Evolutionary conservation across 768 basidiomycete genomes (phyloP).

Genomic region (Kwoniella mangroviensis): DNA sequence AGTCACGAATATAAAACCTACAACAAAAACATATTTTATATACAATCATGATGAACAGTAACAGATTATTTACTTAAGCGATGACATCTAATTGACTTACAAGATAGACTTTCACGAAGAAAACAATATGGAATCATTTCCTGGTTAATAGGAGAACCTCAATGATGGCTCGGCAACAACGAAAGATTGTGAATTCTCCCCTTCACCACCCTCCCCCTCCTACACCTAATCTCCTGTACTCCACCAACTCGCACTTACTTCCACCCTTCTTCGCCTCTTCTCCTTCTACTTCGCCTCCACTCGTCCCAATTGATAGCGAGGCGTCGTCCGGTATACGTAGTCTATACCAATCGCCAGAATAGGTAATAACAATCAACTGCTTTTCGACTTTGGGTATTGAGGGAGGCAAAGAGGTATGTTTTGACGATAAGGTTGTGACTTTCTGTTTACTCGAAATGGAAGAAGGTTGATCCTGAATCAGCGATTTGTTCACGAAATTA

Average conservation of each 20-base stretch:
- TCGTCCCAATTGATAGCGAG: neutral
- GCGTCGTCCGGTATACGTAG: slow-evolving; percentile 48
- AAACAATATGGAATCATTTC: too few species aligned
- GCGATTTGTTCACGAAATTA: slow-evolving; percentile 10
- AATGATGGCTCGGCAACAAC: too few species aligned
- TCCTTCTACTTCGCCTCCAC: slow-evolving; percentile 21
- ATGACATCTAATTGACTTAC: too few species aligned
- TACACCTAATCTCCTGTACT: slow-evolving; percentile 50
- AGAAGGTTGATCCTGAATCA: neutral
- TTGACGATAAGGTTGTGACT: neutral
- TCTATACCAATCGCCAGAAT: slow-evolving; percentile 58
- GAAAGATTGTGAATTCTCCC: too few species aligned
- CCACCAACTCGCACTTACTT: slow-evolving; percentile 49
- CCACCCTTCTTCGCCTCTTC: slow-evolving; percentile 8
- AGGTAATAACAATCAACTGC: slow-evolving; percentile 56
- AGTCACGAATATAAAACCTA: too few species aligned
- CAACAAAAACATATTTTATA: too few species aligned
- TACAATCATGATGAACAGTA: too few species aligned
- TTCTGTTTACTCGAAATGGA: neutral
- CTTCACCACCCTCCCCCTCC: slow-evolving; percentile 53
- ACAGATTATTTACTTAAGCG: too few species aligned
- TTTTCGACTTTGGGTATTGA: slow-evolving; percentile 25
- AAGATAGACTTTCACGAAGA: too few species aligned
- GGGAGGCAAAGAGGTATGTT: neutral
- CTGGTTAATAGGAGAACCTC: too few species aligned